These are phyloP conservation scores for Prunus padus DNA, from an alignment of 306 rosid genomes.

Conservation along the genomic window DNA sequence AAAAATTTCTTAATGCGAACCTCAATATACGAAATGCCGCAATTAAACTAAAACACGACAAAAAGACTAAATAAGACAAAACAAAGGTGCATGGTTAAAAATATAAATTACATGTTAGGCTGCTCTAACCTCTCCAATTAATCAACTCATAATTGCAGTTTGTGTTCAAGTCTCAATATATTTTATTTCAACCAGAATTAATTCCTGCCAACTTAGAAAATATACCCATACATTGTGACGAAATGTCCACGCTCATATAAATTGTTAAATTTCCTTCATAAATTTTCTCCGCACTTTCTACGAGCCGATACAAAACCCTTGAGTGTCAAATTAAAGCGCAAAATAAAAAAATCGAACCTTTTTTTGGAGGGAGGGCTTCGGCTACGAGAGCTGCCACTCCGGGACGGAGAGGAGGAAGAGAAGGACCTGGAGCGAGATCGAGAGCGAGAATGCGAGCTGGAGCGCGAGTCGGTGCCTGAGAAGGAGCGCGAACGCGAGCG, in stretches of 20 bases:
- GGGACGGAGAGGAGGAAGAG: conserved; percentile 77
- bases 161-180: not conserved
- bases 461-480: conserved; percentile 48
- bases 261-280: not conserved
- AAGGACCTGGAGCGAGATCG: conserved; percentile 64
- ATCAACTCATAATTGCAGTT: not conserved
- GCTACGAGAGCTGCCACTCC: conserved; percentile 63
- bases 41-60: not conserved
- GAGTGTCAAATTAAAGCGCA: not conserved
- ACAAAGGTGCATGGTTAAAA: not conserved
- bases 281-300: not conserved
- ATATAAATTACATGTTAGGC: not conserved
- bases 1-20: not conserved
- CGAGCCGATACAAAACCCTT: conserved; percentile 12
- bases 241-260: not conserved
- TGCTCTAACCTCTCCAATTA: not conserved
- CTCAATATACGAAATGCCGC: not conserved
- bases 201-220: not conserved
- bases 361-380: conserved; percentile 66
- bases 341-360: conserved; percentile 38
- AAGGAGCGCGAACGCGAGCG: conserved; percentile 55
- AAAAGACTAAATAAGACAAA: not conserved
- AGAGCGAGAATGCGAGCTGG: conserved; percentile 54
- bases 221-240: not conserved
- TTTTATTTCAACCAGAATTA: not conserved